These are phyloP conservation scores for Botryosphaeria dothidea DNA, from an alignment of 2,329 filamentous ascomycete genomes.

Conservation along the genomic window DNA sequence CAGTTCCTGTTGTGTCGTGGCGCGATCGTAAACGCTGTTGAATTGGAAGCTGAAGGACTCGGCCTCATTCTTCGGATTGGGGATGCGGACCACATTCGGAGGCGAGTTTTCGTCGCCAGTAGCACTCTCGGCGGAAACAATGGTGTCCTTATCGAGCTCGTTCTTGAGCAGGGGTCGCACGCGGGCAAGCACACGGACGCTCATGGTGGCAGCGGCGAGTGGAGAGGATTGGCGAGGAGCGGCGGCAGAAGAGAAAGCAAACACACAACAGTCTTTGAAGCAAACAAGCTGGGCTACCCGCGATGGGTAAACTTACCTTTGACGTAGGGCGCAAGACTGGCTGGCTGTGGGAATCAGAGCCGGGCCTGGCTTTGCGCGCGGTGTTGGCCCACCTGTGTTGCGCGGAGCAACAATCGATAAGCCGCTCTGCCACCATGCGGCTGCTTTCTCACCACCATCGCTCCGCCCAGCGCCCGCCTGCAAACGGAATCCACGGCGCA, in stretches of 20 bases:
- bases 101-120: conserved; percentile 42
- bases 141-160: conserved; percentile 84
- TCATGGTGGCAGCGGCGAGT: conserved; percentile 33
- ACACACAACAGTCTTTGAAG: conserved; percentile 22
- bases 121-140: conserved; percentile 64
- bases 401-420: conserved; percentile 16
- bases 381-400: neutral
- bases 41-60: conserved; percentile 95
- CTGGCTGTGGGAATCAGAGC: neutral
- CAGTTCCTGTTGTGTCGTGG: conserved; percentile 78
- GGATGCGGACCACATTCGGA: conserved; percentile 76
- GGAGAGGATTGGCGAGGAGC: neutral
- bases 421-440: neutral
- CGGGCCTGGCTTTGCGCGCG: neutral
- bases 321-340: neutral
- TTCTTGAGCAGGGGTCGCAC: conserved; percentile 85
- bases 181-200: conserved; percentile 85
- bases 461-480: neutral
- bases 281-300: conserved; percentile 29
- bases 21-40: conserved; percentile 84
- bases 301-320: conserved; percentile 26
- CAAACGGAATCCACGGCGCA: neutral
- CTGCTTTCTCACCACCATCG: neutral
- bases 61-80: conserved; percentile 86
- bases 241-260: conserved; percentile 1